Evolutionary conservation across 768 basidiomycete species (phyloP), one percentile per base, ranked within the genome.

Genomic region (Rhodotorula babjevae): DNA sequence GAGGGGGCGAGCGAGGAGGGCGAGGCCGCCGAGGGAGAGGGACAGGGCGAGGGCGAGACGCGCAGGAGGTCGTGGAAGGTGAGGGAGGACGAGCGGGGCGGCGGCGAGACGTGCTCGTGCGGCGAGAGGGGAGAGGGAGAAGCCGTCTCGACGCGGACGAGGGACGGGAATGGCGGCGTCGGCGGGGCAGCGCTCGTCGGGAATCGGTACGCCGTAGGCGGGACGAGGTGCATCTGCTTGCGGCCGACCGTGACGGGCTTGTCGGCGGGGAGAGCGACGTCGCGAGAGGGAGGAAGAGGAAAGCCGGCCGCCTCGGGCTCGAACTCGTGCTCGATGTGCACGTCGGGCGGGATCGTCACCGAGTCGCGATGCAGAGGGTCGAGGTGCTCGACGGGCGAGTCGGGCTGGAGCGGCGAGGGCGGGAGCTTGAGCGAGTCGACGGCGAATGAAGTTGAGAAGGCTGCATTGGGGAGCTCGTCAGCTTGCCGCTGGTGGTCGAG

Each of bases 1-100:
- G 60, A 46, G 42, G 25, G 23, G 23, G 67, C 44, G 52, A 67
- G 29, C 1, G 23, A 3, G 36, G 44, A 55, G 14, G 44, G 21
- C 15, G 23, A 61, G 31, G 6, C 61, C 50, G 9, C 60, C 52
- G 40, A 9, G 25, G 3, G 27, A 5, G 23, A 9, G 12, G 40
- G 18, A 1, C 52, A 31, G 29, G 25, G 23, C n/a, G n/a, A 3
- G 18, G 44, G 44, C 2, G 42, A 2, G 42, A 12, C 59, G 15
- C 10, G 58, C 19, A 29, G 25, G 42, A 72, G 62, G 50, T 72
- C 61, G 36, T 21, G 6, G 50, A 72, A 72, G 7, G 71, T 65
- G 6, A 72, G 65, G 15, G 71, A 72, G 9, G 61, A 46, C 2
- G 23, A 55, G 1, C 71, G 71, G 5, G 66, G 65, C 8, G 71